Conservation (phyloP, 2,329 filamentous ascomycete genomes). For the Calonectria pseudoturangicola region DNA sequence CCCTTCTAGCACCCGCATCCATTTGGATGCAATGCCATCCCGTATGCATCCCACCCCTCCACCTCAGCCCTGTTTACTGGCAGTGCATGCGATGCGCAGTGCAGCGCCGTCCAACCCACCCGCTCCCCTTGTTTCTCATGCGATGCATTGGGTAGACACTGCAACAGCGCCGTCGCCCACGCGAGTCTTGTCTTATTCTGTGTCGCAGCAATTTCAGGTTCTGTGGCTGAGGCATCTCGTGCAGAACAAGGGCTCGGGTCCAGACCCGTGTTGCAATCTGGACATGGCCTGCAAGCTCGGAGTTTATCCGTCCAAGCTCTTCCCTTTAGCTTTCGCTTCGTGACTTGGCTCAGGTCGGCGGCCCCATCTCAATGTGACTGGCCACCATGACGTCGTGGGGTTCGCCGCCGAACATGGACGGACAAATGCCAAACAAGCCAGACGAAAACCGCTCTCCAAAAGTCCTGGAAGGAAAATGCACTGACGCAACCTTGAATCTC, state of each 20-base stretch:
- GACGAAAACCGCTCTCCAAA: not conserved
- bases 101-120: conserved; percentile 45
- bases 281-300: conserved; percentile 25
- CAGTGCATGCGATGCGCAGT: conserved; percentile 48
- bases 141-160: conserved; percentile 15
- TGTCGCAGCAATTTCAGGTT: conserved; percentile 38
- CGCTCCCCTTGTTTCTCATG: conserved; percentile 33
- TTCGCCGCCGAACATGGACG: conserved; percentile 24
- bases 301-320: conserved; percentile 16
- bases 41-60: conserved; percentile 51
- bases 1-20: conserved; percentile 20
- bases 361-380: conserved; percentile 21
- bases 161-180: conserved; percentile 1
- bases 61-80: conserved; percentile 55
- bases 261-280: conserved; percentile 21
- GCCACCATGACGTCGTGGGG: conserved; percentile 26
- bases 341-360: conserved; percentile 14
- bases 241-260: conserved; percentile 3
- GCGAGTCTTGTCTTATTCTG: conserved; percentile 29
- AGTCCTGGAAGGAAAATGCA: conserved; percentile 16
- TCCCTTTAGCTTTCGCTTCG: conserved; percentile 14
- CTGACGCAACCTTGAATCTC: conserved; percentile 32
- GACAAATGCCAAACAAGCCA: conserved; percentile 15
- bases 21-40: conserved; percentile 15
- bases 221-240: conserved; percentile 35